A percentile compares a stretch with the other conserved stretches of the same genome.
Conservation (phyloP, 169 alveolate genomes). For the Cryptosporidium andersoni region DNA sequence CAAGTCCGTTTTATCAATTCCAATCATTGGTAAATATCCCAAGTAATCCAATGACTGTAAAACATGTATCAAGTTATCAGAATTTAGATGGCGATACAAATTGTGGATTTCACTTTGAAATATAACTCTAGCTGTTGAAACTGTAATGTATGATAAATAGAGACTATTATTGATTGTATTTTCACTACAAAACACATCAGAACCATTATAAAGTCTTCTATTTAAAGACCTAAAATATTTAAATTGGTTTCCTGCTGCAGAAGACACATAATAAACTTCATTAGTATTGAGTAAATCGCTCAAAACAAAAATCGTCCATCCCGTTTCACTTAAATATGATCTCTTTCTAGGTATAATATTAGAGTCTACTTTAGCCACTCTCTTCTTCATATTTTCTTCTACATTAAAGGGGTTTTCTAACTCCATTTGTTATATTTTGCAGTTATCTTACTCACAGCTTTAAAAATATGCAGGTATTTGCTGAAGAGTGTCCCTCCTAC, state of each 20-base stretch:
- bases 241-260: slow-evolving; percentile 28
- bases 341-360: slow-evolving; percentile 2
- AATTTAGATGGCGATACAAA: slow-evolving; percentile 25
- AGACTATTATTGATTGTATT: background rate
- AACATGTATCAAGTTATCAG: slow-evolving; percentile 8
- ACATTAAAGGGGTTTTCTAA: slow-evolving; percentile 52
- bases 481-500: too few relatives aligned
- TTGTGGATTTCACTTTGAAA: slow-evolving; percentile 21
- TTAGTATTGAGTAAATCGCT: slow-evolving; percentile 12
- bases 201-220: background rate
- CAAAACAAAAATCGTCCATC: slow-evolving; percentile 56
- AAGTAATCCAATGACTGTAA: slow-evolving; percentile 50
- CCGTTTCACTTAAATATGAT: background rate
- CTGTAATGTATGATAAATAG: background rate
- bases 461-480: too few relatives aligned
- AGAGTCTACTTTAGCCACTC: slow-evolving; percentile 3
- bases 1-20: slow-evolving; percentile 1
- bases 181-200: background rate
- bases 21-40: slow-evolving; percentile 61
- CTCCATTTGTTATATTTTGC: background rate
- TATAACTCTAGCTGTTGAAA: slow-evolving; percentile 33
- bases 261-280: slow-evolving; percentile 34
- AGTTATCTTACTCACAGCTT: background rate
- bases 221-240: slow-evolving; percentile 21
- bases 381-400: slow-evolving; percentile 38